These are phyloP conservation scores for Pistacia integerrima DNA, from an alignment of 345 rosid species.

Conservation along the genomic window DNA sequence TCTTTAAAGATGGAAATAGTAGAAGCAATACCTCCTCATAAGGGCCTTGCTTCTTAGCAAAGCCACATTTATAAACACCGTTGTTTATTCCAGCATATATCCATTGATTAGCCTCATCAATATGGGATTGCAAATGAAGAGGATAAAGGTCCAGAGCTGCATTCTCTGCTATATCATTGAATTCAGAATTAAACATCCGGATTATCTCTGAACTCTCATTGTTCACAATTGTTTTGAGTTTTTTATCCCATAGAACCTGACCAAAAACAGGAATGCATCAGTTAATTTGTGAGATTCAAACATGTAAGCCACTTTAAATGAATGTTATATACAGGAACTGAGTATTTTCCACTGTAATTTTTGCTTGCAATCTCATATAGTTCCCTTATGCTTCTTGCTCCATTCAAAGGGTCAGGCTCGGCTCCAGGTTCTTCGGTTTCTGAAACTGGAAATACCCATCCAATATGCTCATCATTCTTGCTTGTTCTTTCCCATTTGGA, in stretches of 20 bases:
- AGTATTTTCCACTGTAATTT: constrained; percentile 16
- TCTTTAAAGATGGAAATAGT: not conserved
- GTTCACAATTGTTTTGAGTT: constrained; percentile 49
- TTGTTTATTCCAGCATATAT: constrained; percentile 40
- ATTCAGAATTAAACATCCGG: constrained; percentile 52
- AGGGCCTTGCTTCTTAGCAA: constrained; percentile 51
- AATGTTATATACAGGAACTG: constrained; percentile 10
- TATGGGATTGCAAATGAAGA: constrained; percentile 28
- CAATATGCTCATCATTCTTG: constrained; percentile 8
- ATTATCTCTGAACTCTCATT: constrained; percentile 57
- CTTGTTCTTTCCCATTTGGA: constrained; percentile 8
- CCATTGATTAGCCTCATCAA: constrained; percentile 49
- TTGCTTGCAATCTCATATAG: constrained; percentile 16
- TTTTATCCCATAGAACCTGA: constrained; percentile 62
- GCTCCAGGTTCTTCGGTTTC: constrained; percentile 9
- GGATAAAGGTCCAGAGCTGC: constrained; percentile 51
- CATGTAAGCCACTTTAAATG: not conserved
- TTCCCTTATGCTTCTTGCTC: constrained; percentile 18
- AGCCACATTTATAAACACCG: constrained; percentile 57
- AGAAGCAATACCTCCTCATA: constrained; percentile 43
- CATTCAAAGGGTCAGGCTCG: constrained; percentile 10
- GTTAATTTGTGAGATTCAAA: not conserved
- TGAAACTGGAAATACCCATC: not conserved
- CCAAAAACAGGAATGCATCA: not conserved
- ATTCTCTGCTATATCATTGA: constrained; percentile 50